phyloP scores from a whole-genome alignment of 768 basidiomycete species.

The Pleurotus salmoneostramineus region DNA sequence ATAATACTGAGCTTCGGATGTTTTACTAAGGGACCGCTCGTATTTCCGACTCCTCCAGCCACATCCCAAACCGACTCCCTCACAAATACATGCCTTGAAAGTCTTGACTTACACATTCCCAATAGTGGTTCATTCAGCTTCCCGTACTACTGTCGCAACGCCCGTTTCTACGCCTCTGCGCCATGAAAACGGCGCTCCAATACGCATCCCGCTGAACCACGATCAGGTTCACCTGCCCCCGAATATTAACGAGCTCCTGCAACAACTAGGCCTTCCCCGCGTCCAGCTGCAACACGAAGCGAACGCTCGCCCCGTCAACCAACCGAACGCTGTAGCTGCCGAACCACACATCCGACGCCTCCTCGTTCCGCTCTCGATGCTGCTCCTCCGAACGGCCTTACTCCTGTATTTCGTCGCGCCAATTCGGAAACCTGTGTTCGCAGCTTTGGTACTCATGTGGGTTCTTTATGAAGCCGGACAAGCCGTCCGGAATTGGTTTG shows the following conservation, averaged over 20 bases:
- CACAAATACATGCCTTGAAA: slow-evolving; percentile 61
- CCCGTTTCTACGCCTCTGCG: not conserved
- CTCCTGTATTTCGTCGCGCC: slow-evolving; percentile 78
- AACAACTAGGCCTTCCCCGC: slow-evolving; percentile 59
- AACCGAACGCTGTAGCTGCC: slow-evolving; percentile 35
- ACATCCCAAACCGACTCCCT: slow-evolving; percentile 44
- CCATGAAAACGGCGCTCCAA: slow-evolving; percentile 15
- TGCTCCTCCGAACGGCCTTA: slow-evolving; percentile 63
- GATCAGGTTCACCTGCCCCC: slow-evolving; percentile 30
- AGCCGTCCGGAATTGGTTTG: slow-evolving; percentile 48
- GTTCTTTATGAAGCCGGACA: slow-evolving; percentile 76
- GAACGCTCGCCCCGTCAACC: slow-evolving; percentile 24
- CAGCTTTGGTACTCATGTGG: slow-evolving; percentile 62
- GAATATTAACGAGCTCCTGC: slow-evolving; percentile 58
- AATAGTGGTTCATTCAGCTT: slow-evolving; percentile 31
- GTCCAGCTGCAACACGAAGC: slow-evolving; percentile 20
- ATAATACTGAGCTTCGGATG: not conserved
- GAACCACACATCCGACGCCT: slow-evolving; percentile 66
- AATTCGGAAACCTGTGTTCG: slow-evolving; percentile 67
- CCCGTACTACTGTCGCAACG: slow-evolving; percentile 9
- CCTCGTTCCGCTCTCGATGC: slow-evolving; percentile 61
- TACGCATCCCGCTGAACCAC: slow-evolving; percentile 22
- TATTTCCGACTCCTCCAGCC: slow-evolving; percentile 52
- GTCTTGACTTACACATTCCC: slow-evolving; percentile 59
- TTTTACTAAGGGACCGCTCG: slow-evolving; percentile 35